phyloP scores from a whole-genome alignment of 106 monocot species.

The Dendrobium officinale region DNA sequence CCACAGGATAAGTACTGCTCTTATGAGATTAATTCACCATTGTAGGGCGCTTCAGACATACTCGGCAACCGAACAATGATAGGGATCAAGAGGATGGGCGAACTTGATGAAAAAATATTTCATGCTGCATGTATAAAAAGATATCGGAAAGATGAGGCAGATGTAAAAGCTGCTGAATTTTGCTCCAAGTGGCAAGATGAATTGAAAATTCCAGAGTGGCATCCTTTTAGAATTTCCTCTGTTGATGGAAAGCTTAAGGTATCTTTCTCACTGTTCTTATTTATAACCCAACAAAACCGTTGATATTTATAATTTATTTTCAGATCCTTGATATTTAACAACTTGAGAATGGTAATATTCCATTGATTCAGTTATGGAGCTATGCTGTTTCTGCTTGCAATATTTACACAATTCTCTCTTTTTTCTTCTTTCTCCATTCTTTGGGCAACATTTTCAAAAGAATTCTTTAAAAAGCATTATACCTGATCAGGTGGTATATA shows the following conservation, averaged over 20 bases:
- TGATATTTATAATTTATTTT: not conserved
- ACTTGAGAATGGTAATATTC: too few relatives aligned
- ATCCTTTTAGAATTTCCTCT: conserved; percentile 32
- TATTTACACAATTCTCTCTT: not conserved
- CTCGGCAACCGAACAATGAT: conserved; percentile 4
- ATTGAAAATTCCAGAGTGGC: conserved; percentile 43
- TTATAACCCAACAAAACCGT: not conserved
- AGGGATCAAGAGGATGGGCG: conserved; percentile 52
- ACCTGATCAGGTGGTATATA: too few relatives aligned
- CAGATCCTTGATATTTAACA: not conserved
- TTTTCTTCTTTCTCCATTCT: not conserved
- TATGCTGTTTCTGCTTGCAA: not conserved
- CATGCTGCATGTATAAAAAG: conserved; percentile 23
- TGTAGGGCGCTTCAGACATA: conserved; percentile 27
- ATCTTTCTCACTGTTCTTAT: not conserved
- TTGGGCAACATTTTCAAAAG: too few relatives aligned
- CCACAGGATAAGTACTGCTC: not conserved
- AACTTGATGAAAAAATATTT: conserved; percentile 32
- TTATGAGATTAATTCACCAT: not conserved
- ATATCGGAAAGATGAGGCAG: conserved; percentile 28
- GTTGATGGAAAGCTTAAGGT: conserved; percentile 43
- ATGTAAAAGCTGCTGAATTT: conserved; percentile 23
- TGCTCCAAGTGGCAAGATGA: conserved; percentile 52
- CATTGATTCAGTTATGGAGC: too few relatives aligned
- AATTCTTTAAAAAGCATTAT: too few relatives aligned